A percentile compares a stretch with the other conserved stretches of the same genome.
Evolutionary conservation across 257 asterid species (phyloP).

Genomic region (Verbena officinalis): DNA sequence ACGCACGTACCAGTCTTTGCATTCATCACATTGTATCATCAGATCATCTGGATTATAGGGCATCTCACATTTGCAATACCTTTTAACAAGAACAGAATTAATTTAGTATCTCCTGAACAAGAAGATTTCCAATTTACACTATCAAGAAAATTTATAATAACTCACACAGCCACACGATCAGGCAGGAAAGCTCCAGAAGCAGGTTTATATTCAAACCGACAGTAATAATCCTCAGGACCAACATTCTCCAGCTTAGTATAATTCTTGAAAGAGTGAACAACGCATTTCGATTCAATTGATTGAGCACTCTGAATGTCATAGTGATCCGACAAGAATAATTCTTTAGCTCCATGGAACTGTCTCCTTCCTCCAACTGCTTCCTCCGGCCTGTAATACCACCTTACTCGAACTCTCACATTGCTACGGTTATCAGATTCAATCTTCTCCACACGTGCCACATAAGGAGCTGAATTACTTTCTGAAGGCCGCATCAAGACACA

Average conservation of each 20-base stretch:
- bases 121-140: not conserved
- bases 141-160: not conserved
- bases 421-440: constrained; percentile 53
- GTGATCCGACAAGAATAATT: constrained; percentile 66
- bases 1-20: constrained; percentile 61
- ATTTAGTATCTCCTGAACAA: constrained; percentile 27
- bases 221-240: constrained; percentile 57
- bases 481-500: constrained; percentile 60
- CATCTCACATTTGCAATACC: no score
- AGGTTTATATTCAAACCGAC: constrained; percentile 58
- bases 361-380: constrained; percentile 69
- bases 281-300: constrained; percentile 60
- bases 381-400: constrained; percentile 80
- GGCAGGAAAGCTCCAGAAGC: constrained; percentile 59
- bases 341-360: constrained; percentile 67
- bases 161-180: constrained; percentile 73
- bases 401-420: constrained; percentile 47
- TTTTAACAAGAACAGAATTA: constrained; percentile 32
- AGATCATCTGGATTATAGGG: constrained; percentile 74
- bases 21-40: constrained; percentile 71
- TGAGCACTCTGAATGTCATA: constrained; percentile 61
- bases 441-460: constrained; percentile 65
- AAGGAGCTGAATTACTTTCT: constrained; percentile 48
- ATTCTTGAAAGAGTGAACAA: constrained; percentile 58
- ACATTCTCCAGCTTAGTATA: constrained; percentile 63